Base-by-base conservation (phyloP, 257 asterid genomes). In the Gentiana straminea region DNA sequence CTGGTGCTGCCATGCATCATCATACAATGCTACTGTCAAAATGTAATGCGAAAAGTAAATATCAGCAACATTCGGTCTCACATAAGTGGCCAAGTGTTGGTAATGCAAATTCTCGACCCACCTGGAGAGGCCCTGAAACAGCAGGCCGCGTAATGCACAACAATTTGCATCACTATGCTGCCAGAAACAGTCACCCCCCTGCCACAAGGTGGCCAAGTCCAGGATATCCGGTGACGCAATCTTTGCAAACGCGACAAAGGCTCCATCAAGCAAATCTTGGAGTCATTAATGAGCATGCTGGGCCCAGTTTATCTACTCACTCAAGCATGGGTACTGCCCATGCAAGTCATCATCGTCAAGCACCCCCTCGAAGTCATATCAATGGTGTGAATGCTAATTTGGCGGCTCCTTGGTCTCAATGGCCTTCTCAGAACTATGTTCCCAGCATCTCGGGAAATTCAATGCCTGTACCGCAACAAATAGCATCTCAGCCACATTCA, bases 331-430 rank as follows among this genome's bases (percentile, higher is more conserved):
- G 46, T 36, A 58, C 38, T 15, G 45, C 59, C 55, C n/a, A 3
- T 15, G 8, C 60, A 39, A 38, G 64, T 54, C 46, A 55, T 39
- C 68, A 54, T 49, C 59, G 61, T 55, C 70, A 54, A 64, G 41
- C 62, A 2, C 59, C 68, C 34, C 55, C 68, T 46, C 70, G 52
- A 60, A 32, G 46, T 32, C 58, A 36, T 46, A 46, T 7, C 49
- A 64, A 38, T 44, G 32, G 35, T 55, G 36, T 33, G 39, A 47
- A 56, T 55, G 52, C 62, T 54, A 69, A 50, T 57, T 41, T 75
- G 63, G 51, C 39, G 32, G 73, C 48, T 8, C 45, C 55, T 59
- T 75, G 52, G 43, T 55, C 74, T 70, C 85, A 66, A 58, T 52
- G 36, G 55, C 55, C 74, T 57, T 60, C 77, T 63, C 78, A 57